Conservation (phyloP, 1,284 basidiomycete genomes). For the Moesziomyces antarcticus region DNA sequence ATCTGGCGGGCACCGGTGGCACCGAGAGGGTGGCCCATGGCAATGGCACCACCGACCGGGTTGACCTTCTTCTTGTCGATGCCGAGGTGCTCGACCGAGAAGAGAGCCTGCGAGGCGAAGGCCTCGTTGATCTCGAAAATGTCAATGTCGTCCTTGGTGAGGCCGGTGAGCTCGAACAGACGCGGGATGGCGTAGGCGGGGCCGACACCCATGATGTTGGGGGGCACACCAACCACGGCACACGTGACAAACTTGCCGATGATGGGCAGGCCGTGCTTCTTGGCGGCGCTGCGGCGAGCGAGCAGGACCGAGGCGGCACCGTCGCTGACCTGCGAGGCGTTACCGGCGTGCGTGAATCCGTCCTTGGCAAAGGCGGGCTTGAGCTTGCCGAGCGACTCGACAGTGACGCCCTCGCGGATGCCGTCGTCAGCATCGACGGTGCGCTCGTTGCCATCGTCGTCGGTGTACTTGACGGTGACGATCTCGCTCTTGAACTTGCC, state of each 20-base stretch:
- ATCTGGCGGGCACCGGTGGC: conserved; percentile 83
- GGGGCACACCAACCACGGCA: conserved; percentile 74
- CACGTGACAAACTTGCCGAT: conserved; percentile 89
- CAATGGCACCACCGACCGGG: conserved; percentile 70
- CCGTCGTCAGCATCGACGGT: conserved; percentile 91
- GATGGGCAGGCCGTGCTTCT: conserved; percentile 88
- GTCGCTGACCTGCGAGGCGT: conserved; percentile 95
- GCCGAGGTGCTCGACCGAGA: conserved; percentile 73
- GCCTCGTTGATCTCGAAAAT: conserved; percentile 68
- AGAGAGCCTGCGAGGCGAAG: conserved; percentile 70
- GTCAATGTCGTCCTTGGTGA: conserved; percentile 62
- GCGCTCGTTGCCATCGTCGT: conserved; percentile 81
- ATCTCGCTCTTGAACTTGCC: conserved; percentile 95
- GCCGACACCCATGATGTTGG: conserved; percentile 68
- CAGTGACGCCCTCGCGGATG: conserved; percentile 83
- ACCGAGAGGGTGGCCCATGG: conserved; percentile 69
- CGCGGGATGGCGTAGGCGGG: conserved; percentile 66
- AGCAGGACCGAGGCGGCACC: conserved; percentile 95
- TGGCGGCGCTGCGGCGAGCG: conserved; percentile 84
- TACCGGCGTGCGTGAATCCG: conserved; percentile 90
- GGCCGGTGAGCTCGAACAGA: conserved; percentile 60
- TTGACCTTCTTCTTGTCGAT: conserved; percentile 70
- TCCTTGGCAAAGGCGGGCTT: conserved; percentile 91
- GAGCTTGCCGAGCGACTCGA: conserved; percentile 85
- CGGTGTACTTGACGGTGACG: conserved; percentile 81